phyloP scores from a whole-genome alignment of 345 rosid genomes.

The Salix exigua region DNA sequence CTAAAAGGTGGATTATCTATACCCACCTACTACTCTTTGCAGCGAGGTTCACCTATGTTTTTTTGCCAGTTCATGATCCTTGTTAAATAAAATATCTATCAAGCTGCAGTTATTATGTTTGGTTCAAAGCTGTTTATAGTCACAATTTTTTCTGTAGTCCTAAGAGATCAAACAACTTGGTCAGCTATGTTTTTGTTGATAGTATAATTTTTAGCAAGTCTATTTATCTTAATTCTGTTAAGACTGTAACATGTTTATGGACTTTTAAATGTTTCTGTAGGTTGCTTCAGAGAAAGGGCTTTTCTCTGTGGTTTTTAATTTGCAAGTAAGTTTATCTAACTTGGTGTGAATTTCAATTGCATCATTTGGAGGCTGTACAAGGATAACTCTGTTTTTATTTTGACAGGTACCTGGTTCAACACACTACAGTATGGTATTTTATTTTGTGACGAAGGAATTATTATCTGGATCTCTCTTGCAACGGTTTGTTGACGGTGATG shows the following conservation, averaged over 20 bases:
- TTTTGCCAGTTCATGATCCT: neutral
- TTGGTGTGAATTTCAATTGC: neutral
- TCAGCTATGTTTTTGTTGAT: neutral
- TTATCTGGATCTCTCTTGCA: slow-evolving; percentile 80
- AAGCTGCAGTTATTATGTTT: neutral
- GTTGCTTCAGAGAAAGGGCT: slow-evolving; percentile 36
- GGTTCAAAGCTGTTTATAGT: neutral
- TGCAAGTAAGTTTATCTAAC: slow-evolving; percentile 24
- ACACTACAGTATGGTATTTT: slow-evolving; percentile 95
- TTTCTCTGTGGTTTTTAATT: slow-evolving; percentile 27
- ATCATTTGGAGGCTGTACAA: neutral
- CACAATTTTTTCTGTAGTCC: no score
- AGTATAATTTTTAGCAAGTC: neutral
- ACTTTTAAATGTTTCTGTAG: slow-evolving; percentile 8
- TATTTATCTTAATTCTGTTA: neutral
- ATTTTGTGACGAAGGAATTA: slow-evolving; percentile 67
- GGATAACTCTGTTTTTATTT: neutral
- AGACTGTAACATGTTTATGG: neutral
- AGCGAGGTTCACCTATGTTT: neutral
- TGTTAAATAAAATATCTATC: neutral
- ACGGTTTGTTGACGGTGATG: slow-evolving; percentile 95
- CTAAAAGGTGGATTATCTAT: neutral
- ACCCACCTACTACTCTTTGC: neutral
- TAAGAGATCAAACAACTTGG: neutral
- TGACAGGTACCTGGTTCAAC: slow-evolving; percentile 91